Conservation (phyloP, 2,329 filamentous ascomycete genomes). For the Colletotrichum gloeosporioides region DNA sequence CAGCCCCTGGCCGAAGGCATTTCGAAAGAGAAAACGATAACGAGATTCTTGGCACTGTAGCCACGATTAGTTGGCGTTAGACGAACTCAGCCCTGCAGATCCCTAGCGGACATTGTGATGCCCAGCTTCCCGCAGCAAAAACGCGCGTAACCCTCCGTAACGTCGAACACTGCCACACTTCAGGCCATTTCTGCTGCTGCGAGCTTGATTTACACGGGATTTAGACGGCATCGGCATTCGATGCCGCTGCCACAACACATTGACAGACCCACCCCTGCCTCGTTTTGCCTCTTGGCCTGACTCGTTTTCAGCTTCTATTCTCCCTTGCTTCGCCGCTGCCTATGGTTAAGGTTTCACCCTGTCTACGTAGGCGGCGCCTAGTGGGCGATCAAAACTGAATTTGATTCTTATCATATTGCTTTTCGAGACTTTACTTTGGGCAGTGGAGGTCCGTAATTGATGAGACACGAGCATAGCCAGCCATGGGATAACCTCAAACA, state of each 20-base stretch:
- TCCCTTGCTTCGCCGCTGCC: background rate
- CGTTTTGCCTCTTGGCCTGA: background rate
- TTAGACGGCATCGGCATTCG: background rate
- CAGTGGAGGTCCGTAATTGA: background rate
- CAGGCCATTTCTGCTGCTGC: background rate
- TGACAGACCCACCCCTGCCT: background rate
- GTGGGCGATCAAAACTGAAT: background rate
- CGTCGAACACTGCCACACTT: background rate
- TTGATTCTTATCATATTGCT: background rate
- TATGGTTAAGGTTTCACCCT: background rate
- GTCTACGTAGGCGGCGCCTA: background rate
- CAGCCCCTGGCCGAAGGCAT: background rate
- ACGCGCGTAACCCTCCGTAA: background rate
- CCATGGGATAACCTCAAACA: background rate
- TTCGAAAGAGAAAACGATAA: conserved; percentile 6
- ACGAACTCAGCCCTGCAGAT: background rate
- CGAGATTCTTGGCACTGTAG: background rate
- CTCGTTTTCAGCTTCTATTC: background rate
- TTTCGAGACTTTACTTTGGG: background rate
- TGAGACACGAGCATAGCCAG: background rate
- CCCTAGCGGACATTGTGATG: background rate
- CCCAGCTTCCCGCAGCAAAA: background rate
- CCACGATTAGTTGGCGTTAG: background rate
- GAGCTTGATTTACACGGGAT: background rate
- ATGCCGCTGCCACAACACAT: background rate